Evolutionary conservation across 495 filamentous ascomycete species (phyloP).

Genomic region (Hypoxylon lienhwacheense): DNA sequence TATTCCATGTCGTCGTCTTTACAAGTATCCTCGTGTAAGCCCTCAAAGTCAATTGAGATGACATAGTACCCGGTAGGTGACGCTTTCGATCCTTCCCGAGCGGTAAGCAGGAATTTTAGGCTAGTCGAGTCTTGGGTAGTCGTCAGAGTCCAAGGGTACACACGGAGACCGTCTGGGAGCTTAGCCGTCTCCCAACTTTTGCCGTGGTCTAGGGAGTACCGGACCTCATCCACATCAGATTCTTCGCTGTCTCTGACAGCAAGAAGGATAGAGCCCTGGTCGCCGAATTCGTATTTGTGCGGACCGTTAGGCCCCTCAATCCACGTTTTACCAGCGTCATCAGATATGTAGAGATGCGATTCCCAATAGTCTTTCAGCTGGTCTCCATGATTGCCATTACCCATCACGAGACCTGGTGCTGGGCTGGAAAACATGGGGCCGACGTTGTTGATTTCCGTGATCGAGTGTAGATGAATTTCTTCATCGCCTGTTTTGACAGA

Average conservation of each 20-base stretch:
- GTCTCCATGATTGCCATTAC: constrained; percentile 82
- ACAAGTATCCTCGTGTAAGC: constrained; percentile 79
- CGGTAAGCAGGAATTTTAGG: constrained; percentile 79
- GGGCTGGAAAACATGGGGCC: constrained; percentile 92
- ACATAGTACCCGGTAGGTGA: constrained; percentile 54
- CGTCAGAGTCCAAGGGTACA: constrained; percentile 69
- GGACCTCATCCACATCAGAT: constrained; percentile 53
- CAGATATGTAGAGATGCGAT: constrained; percentile 80
- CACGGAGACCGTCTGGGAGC: constrained; percentile 61
- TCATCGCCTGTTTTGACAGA: constrained; percentile 57
- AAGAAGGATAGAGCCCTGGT: constrained; percentile 83
- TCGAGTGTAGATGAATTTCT: constrained; percentile 81
- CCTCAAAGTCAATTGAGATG: constrained; percentile 79
- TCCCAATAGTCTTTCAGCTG: constrained; percentile 62
- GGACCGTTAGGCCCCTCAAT: constrained; percentile 69
- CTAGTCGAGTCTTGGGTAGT: constrained; percentile 89
- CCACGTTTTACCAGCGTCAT: constrained; percentile 90
- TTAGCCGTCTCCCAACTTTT: constrained; percentile 70
- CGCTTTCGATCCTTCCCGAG: constrained; percentile 47
- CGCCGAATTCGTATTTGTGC: constrained; percentile 94
- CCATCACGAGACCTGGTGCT: constrained; percentile 91
- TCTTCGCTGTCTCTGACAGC: constrained; percentile 76
- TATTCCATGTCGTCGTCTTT: constrained; percentile 77
- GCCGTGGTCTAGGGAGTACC: constrained; percentile 87
- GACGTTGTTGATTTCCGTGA: constrained; percentile 75